Evolutionary conservation across 2,329 filamentous ascomycete species (phyloP), one percentile per base, ranked within the genome.

Genomic region (Alternaria postmessia): DNA sequence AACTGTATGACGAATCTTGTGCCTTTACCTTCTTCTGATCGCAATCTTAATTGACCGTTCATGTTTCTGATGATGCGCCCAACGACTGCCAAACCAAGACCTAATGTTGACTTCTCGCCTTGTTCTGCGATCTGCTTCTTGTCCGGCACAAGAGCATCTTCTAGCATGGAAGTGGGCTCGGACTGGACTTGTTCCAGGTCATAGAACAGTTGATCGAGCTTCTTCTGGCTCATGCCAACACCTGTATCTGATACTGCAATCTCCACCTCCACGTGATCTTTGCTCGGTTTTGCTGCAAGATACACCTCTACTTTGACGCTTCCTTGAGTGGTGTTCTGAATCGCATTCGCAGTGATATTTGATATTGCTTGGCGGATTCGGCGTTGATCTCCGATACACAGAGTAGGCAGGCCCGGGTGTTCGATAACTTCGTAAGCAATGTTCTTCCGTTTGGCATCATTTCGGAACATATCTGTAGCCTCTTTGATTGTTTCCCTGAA

Each of bases 81-180:
- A n/a, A 96, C 93, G 12, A 96, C 84, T 0, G 93, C 93, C n/a
- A 97, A 83, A 0, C 93, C 94, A 9, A 97, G 84, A 0, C 94
- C 94, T 1, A 96, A 79, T 0, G 88, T 88, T 9, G 81, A 79
- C 53, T 81, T 81, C 7, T 79, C 72, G 5, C 69, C 63, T 9
- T 75, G 66, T 5, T 69, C 70, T 52, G 58, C 72, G 2, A 75
- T 43, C 5, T 70, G 64, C 34, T 78, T 77, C 3, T 76, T 62
- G 14, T 79, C 64, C 7, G 75, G 72, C 2, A 71, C 49, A 5
- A 78, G 56, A 1, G 71, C 69, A 55, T 79, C 76, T 36, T 77
- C 75, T 18, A 78, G 48, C 54, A 70, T 62, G 1, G 61, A 56
- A 3, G 65, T 28, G 3, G 72, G 61, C 60, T 78, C 75, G 4